Evolutionary conservation across 345 rosid species (phyloP).

Genomic region (Lumnitzera racemosa): DNA sequence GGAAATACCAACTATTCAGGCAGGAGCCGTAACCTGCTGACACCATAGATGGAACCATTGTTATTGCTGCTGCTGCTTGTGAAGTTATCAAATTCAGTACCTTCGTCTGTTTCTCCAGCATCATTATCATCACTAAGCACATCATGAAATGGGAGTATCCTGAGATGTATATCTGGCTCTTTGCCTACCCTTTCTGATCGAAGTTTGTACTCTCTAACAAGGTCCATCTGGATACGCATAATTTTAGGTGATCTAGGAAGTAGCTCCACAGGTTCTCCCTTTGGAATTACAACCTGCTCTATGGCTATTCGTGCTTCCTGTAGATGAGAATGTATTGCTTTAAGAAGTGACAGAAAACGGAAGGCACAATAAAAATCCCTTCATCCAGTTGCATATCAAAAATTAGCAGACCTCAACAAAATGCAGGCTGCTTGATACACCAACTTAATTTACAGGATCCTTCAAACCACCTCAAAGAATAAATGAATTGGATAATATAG

Average conservation of each 20-base stretch:
- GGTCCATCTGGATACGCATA: slow-evolving; percentile 55
- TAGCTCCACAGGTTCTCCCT: slow-evolving; percentile 57
- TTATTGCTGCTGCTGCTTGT: slow-evolving; percentile 10
- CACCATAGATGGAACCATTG: slow-evolving; percentile 28
- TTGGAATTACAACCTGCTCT: slow-evolving; percentile 66
- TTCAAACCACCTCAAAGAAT: no score
- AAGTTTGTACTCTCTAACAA: slow-evolving; percentile 48
- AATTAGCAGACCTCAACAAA: no score
- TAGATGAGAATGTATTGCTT: not conserved
- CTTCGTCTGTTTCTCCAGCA: slow-evolving; percentile 18
- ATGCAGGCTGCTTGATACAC: no score
- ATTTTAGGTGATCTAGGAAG: slow-evolving; percentile 56
- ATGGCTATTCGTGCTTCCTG: slow-evolving; percentile 87
- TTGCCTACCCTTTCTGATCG: slow-evolving; percentile 43
- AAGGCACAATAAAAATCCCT: not conserved
- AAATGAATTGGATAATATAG: no score
- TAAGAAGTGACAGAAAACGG: slow-evolving; percentile 3
- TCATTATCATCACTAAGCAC: slow-evolving; percentile 14
- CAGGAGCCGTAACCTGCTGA: slow-evolving; percentile 50
- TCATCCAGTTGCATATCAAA: no score
- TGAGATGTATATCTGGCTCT: slow-evolving; percentile 39
- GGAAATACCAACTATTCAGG: slow-evolving; percentile 26
- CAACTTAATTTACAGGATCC: no score
- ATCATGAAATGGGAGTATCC: slow-evolving; percentile 49
- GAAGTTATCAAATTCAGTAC: slow-evolving; percentile 20